Evolutionary conservation across 768 basidiomycete species (phyloP).

Genomic region (Boletellus emodensis): DNA sequence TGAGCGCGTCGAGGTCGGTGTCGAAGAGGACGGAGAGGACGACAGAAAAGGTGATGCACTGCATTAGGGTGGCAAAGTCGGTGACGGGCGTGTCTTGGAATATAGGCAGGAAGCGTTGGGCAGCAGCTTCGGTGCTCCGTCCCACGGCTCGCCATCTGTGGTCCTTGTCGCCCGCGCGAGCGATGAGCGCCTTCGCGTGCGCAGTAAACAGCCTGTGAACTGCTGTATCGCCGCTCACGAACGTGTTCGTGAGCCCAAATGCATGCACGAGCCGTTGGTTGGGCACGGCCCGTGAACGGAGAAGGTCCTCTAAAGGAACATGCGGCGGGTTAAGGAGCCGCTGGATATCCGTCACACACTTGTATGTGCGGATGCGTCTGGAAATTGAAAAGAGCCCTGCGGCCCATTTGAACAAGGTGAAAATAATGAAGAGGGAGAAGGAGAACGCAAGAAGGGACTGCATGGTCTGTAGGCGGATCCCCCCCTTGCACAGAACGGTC

Average conservation of each 20-base stretch:
- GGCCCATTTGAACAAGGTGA: neutral
- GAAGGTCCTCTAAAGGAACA: slow-evolving; percentile 9
- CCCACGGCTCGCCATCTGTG: slow-evolving; percentile 15
- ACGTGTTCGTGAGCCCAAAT: slow-evolving; percentile 43
- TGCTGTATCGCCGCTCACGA: slow-evolving; percentile 39
- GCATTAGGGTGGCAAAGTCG: slow-evolving; percentile 39
- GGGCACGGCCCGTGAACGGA: slow-evolving; percentile 16
- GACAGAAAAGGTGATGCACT: slow-evolving; percentile 40
- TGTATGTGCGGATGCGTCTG: slow-evolving; percentile 10
- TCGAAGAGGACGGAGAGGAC: slow-evolving; percentile 42
- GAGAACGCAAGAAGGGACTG: no score
- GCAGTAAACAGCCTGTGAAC: slow-evolving; percentile 28
- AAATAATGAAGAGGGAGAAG: neutral
- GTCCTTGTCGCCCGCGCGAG: neutral
- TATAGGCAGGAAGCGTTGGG: slow-evolving; percentile 15
- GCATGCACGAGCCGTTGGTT: slow-evolving; percentile 26
- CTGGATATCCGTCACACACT: neutral
- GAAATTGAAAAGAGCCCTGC: neutral
- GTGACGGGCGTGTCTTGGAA: neutral
- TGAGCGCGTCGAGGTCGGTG: slow-evolving; percentile 27
- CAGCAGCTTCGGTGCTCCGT: slow-evolving; percentile 11
- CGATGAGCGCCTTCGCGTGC: slow-evolving; percentile 21
- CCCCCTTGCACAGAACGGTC: neutral
- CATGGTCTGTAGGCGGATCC: neutral
- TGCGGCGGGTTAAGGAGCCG: slow-evolving; percentile 15